Base-by-base conservation (phyloP, 805 yeast genomes). In the Yamadazyma ubonensis region DNA sequence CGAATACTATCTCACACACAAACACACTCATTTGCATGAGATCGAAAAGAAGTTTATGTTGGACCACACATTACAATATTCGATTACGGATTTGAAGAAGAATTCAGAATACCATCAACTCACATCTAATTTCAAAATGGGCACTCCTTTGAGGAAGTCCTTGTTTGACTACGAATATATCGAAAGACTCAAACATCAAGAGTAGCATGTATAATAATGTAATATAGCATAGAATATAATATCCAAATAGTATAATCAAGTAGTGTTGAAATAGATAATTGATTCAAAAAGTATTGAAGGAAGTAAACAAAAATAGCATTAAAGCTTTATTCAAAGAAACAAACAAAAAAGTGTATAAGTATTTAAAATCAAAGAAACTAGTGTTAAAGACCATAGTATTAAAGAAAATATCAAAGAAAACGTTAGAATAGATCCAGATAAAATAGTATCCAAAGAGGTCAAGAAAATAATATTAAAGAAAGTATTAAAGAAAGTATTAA, bases 1-100 rank as follows among this genome's bases (percentile, higher is more conserved):
- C 17, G 63, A 58, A 42, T 60, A 60, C 45, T 53, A 53, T 33
- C 43, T 54, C 35, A 57, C 63, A 3, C 55, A 56, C 17, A 51
- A 55, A 33, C 36, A 40, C 14, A 57, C 64, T 5, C 44, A 46
- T 17, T 46, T 49, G 20, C 65, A 60, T 45, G 56, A 54, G 37
- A 30, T 49, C 18, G 61, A 57, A 35, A 47, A 50, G 42, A 32
- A 48, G 30, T 49, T 46, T 45, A 58, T 51, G 45, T 57, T 46
- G 50, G 55, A 36, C 17, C 52, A 39, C 42, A 49, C 36, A 15
- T 43, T 47, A 26, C 33, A 45, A 11, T 48, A 53, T 36, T 33
- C 44, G 2, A 41, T 46, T 6, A 28, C 42, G 7, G 54, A 56
- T 29, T 49, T 52, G 32, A 42, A 42, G 21, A 35, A 36, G n/a